Conservation (phyloP, 305 asterid species). For the Caryopteris hybrid region DNA sequence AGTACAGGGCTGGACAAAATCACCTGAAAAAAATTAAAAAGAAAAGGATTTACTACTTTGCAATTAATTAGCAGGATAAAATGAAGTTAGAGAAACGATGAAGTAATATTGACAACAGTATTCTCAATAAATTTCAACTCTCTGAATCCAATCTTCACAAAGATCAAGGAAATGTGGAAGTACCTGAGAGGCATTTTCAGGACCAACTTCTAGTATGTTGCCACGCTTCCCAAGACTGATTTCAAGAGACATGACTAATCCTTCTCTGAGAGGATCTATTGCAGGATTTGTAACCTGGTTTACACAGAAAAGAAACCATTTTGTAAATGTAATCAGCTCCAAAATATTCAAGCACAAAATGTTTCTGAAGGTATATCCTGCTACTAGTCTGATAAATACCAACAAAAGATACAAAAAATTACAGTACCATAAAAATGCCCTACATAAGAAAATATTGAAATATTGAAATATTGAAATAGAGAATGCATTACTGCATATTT, state of each 20-base stretch:
- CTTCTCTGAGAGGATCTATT: constrained; percentile 98
- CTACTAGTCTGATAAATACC: background rate
- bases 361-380: background rate
- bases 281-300: constrained; percentile 98
- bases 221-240: constrained; percentile 95
- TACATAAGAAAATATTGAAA: background rate
- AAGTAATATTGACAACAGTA: background rate
- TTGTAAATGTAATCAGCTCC: constrained; percentile 11
- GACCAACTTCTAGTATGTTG: constrained; percentile 93
- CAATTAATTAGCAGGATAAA: constrained; percentile 8
- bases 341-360: background rate
- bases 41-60: constrained; percentile 17
- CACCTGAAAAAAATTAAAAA: constrained; percentile 39
- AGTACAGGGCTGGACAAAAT: constrained; percentile 84
- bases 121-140: no score
- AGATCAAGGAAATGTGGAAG: constrained; percentile 7
- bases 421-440: background rate
- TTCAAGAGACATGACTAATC: constrained; percentile 98
- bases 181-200: constrained; percentile 96
- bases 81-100: constrained; percentile 2
- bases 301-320: constrained; percentile 15
- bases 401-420: background rate
- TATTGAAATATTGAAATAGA: background rate
- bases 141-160: constrained; percentile 16
- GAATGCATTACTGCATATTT: background rate